These are phyloP conservation scores for Viridothelium virens DNA, from an alignment of 495 filamentous ascomycete species.

Conservation along the genomic window DNA sequence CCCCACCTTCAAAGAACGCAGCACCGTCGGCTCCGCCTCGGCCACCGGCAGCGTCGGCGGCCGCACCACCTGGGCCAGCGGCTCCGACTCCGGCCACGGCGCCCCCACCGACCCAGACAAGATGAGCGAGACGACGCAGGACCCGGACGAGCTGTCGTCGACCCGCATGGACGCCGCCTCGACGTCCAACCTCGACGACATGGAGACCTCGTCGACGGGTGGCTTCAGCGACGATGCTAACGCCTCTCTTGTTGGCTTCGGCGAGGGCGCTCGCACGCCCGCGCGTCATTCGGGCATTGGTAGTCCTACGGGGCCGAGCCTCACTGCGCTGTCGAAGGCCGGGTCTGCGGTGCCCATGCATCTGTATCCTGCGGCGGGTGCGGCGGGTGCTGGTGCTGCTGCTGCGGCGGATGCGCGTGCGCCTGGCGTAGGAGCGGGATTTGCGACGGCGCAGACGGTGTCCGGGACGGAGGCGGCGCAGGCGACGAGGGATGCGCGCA, in stretches of 20 bases:
- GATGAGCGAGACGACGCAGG: slow-evolving; percentile 48
- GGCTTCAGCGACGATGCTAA: slow-evolving; percentile 79
- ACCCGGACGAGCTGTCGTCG: slow-evolving; percentile 17
- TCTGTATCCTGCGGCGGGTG: background rate
- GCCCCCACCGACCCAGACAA: slow-evolving; percentile 46
- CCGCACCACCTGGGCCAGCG: slow-evolving; percentile 64
- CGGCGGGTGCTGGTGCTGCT: slow-evolving; percentile 6
- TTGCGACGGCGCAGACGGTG: slow-evolving; percentile 11
- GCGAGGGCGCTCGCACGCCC: slow-evolving; percentile 68
- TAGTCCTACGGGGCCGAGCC: slow-evolving; percentile 23
- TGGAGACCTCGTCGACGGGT: slow-evolving; percentile 55
- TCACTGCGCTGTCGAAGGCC: slow-evolving; percentile 15
- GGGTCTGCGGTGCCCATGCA: slow-evolving; percentile 8
- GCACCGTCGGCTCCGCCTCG: slow-evolving; percentile 80
- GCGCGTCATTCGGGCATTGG: slow-evolving; percentile 30
- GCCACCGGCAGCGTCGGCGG: slow-evolving; percentile 67
- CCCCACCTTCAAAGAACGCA: slow-evolving; percentile 52
- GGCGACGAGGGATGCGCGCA: slow-evolving; percentile 31
- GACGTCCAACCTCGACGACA: slow-evolving; percentile 39
- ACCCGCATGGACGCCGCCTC: slow-evolving; percentile 17
- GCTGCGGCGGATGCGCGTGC: slow-evolving; percentile 16
- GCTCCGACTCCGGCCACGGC: slow-evolving; percentile 47
- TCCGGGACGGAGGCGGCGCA: slow-evolving; percentile 18
- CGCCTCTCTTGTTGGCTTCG: slow-evolving; percentile 73
- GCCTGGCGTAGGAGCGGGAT: background rate